Percentiles rank a stretch among this genome's conserved stretches.
These are phyloP conservation scores for Ceratobasidium sp. DNA, from an alignment of 1,284 basidiomycete genomes.

Conservation along the genomic window DNA sequence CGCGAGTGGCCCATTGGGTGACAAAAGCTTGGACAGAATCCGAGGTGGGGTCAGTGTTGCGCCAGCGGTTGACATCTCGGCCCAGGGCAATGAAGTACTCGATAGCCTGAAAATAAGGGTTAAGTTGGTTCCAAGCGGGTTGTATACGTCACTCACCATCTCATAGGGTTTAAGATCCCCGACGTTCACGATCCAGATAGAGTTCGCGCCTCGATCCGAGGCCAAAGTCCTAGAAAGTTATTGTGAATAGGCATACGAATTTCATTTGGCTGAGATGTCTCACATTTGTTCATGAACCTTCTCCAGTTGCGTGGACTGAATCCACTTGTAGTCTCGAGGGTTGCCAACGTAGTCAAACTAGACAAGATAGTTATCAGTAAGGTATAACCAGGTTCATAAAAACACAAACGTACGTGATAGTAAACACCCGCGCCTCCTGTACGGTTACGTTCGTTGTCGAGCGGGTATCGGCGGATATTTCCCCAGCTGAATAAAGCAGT, in stretches of 20 bases:
- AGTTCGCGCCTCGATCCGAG: constrained; percentile 52
- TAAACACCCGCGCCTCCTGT: constrained; percentile 78
- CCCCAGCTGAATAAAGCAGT: constrained; percentile 64
- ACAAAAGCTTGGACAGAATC: constrained; percentile 70
- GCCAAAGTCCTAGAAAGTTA: constrained; percentile 45
- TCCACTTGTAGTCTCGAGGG: constrained; percentile 60
- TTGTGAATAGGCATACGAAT: neutral
- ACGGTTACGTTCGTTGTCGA: constrained; percentile 67
- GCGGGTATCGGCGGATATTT: constrained; percentile 71
- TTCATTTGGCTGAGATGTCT: neutral
- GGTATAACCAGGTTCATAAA: neutral
- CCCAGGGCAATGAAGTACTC: constrained; percentile 78
- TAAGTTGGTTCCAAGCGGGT: neutral
- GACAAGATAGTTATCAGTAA: constrained; percentile 6
- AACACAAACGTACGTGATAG: constrained; percentile 69
- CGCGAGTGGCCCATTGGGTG: constrained; percentile 71
- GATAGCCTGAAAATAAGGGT: constrained; percentile 59
- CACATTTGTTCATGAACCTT: constrained; percentile 49
- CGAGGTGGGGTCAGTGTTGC: constrained; percentile 63
- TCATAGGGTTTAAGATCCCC: constrained; percentile 83
- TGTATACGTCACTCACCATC: constrained; percentile 55
- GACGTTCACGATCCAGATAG: constrained; percentile 61
- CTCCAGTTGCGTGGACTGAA: constrained; percentile 50
- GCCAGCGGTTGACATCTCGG: constrained; percentile 62
- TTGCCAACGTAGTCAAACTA: constrained; percentile 65